Conservation (phyloP, 352 stramenopile species). For the Globisporangium apiculatum region DNA sequence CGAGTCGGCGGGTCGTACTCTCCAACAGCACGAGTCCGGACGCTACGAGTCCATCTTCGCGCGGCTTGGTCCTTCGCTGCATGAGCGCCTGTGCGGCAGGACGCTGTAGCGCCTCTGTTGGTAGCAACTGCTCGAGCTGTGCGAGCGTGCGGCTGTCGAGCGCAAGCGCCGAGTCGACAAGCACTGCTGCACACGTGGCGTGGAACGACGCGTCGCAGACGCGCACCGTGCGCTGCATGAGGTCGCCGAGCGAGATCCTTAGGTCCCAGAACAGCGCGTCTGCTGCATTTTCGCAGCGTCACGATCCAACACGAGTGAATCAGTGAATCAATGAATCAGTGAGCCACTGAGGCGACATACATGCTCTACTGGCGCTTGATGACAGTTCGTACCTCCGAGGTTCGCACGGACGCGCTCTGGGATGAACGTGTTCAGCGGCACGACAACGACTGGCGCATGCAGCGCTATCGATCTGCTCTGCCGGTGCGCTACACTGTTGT, state of each 20-base stretch:
- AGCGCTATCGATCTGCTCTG: background rate
- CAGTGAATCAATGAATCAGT: background rate
- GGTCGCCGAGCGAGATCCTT: constrained; percentile 9
- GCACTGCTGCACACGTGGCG: background rate
- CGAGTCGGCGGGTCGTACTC: constrained; percentile 6
- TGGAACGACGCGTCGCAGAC: constrained; percentile 14
- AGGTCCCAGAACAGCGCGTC: constrained; percentile 16
- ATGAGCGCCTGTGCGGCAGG: constrained; percentile 2
- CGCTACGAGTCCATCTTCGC: background rate
- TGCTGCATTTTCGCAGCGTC: background rate
- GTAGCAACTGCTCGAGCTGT: constrained; percentile 3
- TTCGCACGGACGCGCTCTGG: constrained; percentile 13
- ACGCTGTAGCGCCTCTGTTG: background rate
- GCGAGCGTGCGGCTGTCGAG: constrained; percentile 5
- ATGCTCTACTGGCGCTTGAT: background rate
- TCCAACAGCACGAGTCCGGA: constrained; percentile 8
- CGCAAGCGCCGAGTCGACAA: background rate
- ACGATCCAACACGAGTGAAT: background rate
- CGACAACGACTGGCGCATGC: constrained; percentile 1
- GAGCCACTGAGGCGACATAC: background rate
- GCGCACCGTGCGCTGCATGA: constrained; percentile 9
- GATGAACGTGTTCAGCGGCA: constrained; percentile 11
- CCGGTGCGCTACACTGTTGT: background rate
- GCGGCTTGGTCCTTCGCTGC: background rate
- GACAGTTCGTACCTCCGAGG: constrained; percentile 8